These are phyloP conservation scores for Lasiodiplodia sp. DNA, from an alignment of 2,329 filamentous ascomycete species.

Conservation along the genomic window DNA sequence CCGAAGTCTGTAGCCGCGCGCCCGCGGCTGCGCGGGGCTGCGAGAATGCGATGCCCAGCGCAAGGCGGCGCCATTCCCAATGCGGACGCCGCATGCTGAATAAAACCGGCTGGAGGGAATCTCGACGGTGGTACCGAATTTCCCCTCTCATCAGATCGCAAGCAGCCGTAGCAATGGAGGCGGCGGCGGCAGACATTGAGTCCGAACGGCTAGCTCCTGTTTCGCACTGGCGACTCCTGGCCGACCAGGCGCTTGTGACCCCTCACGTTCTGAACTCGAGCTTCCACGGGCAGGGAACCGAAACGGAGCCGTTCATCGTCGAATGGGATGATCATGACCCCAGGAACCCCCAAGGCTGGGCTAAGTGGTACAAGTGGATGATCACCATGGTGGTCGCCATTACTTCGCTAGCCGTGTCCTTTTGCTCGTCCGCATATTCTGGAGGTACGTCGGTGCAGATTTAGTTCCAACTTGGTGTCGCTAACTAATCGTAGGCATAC, in stretches of 20 bases:
- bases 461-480: too few species aligned
- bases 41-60: too few species aligned
- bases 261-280: neutral
- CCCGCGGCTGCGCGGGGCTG: too few species aligned
- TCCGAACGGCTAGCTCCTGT: neutral
- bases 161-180: too few species aligned
- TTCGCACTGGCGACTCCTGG: neutral
- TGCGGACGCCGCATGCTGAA: too few species aligned
- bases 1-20: too few species aligned
- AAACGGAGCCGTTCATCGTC: conserved; percentile 48
- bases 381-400: conserved; percentile 50
- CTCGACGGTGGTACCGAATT: too few species aligned
- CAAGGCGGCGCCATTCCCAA: too few species aligned
- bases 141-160: too few species aligned
- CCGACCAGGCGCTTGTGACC: neutral
- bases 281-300: neutral
- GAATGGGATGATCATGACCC: conserved; percentile 57
- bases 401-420: conserved; percentile 52
- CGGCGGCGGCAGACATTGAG: too few species aligned
- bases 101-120: too few species aligned
- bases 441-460: conserved; percentile 38
- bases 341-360: conserved; percentile 53
- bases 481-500: too few species aligned
- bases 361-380: conserved; percentile 50
- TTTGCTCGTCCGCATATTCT: conserved; percentile 53